A percentile compares a stretch with the other conserved stretches of the same genome.
Conservation (phyloP, 1,284 basidiomycete species). For the Golubevia pallescens region DNA sequence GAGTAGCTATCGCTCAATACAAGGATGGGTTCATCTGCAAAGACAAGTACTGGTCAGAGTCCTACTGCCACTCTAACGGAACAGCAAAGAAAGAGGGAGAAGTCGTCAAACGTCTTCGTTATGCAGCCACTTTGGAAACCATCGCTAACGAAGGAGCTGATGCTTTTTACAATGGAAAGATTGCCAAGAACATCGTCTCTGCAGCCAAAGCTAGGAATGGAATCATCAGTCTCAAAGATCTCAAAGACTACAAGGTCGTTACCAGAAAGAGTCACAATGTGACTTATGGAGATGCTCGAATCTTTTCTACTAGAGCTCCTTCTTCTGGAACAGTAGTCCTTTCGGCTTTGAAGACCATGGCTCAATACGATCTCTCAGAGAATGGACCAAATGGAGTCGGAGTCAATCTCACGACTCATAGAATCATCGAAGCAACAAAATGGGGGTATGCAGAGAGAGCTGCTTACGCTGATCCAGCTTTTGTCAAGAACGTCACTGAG, state of each 20-base stretch:
- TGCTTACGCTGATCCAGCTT: slow-evolving; percentile 65
- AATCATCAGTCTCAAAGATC: slow-evolving; percentile 45
- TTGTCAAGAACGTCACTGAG: slow-evolving; percentile 63
- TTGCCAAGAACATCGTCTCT: slow-evolving; percentile 39
- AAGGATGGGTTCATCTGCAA: neutral
- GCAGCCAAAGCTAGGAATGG: slow-evolving; percentile 34
- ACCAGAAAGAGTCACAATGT: slow-evolving; percentile 29
- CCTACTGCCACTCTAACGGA: slow-evolving; percentile 38
- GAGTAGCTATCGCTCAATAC: neutral
- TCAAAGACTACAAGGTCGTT: slow-evolving; percentile 39
- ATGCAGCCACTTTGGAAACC: slow-evolving; percentile 38
- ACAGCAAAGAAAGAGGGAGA: slow-evolving; percentile 40
- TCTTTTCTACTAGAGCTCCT: slow-evolving; percentile 55
- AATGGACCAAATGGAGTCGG: slow-evolving; percentile 21
- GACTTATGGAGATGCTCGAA: slow-evolving; percentile 27
- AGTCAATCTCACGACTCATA: slow-evolving; percentile 56
- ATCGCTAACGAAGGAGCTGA: slow-evolving; percentile 36
- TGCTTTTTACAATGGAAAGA: slow-evolving; percentile 45
- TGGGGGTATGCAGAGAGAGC: slow-evolving; percentile 66
- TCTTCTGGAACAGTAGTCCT: slow-evolving; percentile 59
- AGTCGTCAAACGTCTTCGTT: slow-evolving; percentile 26
- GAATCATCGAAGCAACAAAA: slow-evolving; percentile 65
- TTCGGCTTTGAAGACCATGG: slow-evolving; percentile 55
- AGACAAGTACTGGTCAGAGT: neutral
- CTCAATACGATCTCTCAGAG: slow-evolving; percentile 25